Base-by-base conservation (phyloP, 495 filamentous ascomycete genomes). In the Clohesyomyces aquaticus region DNA sequence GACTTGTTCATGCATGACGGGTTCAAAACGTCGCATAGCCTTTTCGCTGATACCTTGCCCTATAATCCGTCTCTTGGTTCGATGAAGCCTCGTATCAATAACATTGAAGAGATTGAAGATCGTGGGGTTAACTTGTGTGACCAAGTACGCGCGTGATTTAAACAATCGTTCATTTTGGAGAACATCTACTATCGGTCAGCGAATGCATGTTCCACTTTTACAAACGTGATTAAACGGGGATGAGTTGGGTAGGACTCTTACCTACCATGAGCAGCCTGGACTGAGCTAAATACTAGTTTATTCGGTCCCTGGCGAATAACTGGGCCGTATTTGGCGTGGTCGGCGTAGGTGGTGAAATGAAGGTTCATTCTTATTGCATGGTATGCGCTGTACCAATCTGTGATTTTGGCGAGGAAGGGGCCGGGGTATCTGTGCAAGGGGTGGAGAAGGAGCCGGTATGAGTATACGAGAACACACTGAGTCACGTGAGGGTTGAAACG, bases 11-110 rank as follows among this genome's bases (percentile, higher is more conserved):
- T 14, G 25, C 29, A 55, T 54, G n/a, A 46, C 22, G 6, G 59
- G 59, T 53, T 72, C 69, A n/a, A 59, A 59, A 19, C 61, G 38
- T 16, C 55, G 32, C 45, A 72, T 48, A n/a, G 68, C 69, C 16
- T 43, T 14, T 29, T 72, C 56, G 12, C 43, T 65, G 3, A 76
- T 45, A 2, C 67, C 64, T 26, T 69, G 59, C 4, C 29, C 28
- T 8, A 67, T 55, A 3, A 62, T 61, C 6, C 58, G 48, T 1
- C 63, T 47, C 27, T 52, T 49, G 12, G 38, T 48, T 10, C 28
- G 28, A 56, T 66, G 63, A n/a, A 64, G 46, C 8, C 23, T 4
- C 28, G 49, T 55, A 32, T 66, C 63, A 25, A 66, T 66, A 19
- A 61, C 48, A 29, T 55, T 62, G 51, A 62, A 62, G 9, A 59